These are phyloP conservation scores for Neurospora discreta DNA, from an alignment of 495 filamentous ascomycete species.

Conservation along the genomic window DNA sequence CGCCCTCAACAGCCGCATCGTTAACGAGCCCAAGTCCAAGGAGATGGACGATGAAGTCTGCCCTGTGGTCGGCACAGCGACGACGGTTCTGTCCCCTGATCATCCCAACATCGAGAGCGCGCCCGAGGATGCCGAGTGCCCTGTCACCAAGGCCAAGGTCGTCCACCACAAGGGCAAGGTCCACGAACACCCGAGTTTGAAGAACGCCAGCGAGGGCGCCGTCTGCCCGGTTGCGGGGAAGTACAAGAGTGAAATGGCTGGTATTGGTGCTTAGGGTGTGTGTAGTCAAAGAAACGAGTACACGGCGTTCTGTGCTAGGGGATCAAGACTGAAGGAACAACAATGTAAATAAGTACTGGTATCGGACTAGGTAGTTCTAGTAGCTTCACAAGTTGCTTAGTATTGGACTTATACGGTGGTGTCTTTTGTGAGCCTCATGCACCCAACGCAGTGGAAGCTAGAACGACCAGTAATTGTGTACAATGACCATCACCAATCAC, in stretches of 20 bases:
- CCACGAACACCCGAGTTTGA: constrained; percentile 26
- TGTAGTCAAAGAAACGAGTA: neutral
- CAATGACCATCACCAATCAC: no score
- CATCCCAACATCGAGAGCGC: constrained; percentile 32
- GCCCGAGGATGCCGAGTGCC: constrained; percentile 34
- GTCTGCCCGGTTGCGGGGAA: constrained; percentile 33
- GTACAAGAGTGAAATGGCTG: neutral
- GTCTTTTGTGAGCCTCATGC: no score
- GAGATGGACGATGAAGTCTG: constrained; percentile 37
- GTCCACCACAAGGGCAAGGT: constrained; percentile 19
- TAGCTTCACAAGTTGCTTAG: neutral
- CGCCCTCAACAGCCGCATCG: constrained; percentile 21
- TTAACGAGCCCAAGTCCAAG: constrained; percentile 32
- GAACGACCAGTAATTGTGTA: no score
- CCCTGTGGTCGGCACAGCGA: constrained; percentile 36
- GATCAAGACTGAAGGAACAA: neutral
- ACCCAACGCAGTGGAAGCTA: no score
- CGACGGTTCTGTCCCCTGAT: constrained; percentile 32
- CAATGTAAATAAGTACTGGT: neutral
- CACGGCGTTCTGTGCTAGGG: neutral
- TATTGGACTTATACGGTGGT: no score
- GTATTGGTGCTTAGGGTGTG: neutral
- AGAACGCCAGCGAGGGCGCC: constrained; percentile 14
- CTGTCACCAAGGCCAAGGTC: constrained; percentile 33
- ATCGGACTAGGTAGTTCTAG: neutral